Conservation (phyloP, 768 basidiomycete species). For the Tricholoma sp. region DNA sequence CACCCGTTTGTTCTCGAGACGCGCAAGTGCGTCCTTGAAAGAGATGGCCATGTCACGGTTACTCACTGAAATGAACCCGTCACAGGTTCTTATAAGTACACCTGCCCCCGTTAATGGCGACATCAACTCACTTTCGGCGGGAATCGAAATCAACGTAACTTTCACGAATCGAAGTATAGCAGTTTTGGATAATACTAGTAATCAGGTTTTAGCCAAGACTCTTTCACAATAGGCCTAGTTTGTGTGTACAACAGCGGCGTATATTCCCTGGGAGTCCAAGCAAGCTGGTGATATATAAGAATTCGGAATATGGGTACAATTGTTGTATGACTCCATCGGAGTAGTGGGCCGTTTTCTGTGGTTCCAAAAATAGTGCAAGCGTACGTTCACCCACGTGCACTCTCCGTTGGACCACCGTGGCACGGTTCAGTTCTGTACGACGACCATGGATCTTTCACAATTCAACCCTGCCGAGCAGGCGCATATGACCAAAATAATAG, state of each 20-base stretch:
- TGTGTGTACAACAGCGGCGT: neutral
- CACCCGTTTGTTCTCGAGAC: slow-evolving; percentile 85
- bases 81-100: neutral
- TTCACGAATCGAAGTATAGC: no score
- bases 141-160: neutral
- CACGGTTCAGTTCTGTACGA: no score
- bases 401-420: no score
- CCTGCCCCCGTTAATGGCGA: neutral
- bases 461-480: slow-evolving; percentile 91
- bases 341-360: neutral
- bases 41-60: slow-evolving; percentile 69
- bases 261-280: neutral
- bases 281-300: neutral
- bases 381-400: neutral
- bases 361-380: neutral
- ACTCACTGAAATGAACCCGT: slow-evolving; percentile 28
- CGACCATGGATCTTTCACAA: slow-evolving; percentile 82
- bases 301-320: neutral
- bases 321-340: neutral
- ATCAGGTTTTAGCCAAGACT: neutral
- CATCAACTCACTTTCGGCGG: slow-evolving; percentile 4
- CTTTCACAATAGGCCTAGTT: neutral
- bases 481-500: slow-evolving; percentile 92
- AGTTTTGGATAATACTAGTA: neutral
- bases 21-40: slow-evolving; percentile 72